Percentiles rank a stretch among this genome's conserved stretches.
Evolutionary conservation across 148 eudicot genomes (phyloP).

Genomic region (Rhododendron molle): DNA sequence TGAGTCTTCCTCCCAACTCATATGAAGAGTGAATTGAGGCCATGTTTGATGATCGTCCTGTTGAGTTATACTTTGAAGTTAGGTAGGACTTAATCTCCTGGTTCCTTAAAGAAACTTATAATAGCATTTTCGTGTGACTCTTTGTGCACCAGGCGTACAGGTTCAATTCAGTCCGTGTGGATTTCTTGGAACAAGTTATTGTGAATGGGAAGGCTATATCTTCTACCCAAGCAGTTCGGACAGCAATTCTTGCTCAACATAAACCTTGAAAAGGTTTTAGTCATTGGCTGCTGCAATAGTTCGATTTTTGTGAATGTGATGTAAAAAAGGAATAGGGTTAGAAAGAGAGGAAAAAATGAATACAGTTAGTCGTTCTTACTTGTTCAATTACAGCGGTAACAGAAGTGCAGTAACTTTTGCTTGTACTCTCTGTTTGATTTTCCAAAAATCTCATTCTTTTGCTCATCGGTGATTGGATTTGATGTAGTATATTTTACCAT

Average conservation of each 20-base stretch:
- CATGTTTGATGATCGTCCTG: not conserved
- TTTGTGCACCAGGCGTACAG: constrained; percentile 42
- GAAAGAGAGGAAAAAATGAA: not conserved
- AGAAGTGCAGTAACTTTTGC: not conserved
- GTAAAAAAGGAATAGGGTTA: constrained; percentile 1
- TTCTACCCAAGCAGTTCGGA: constrained; percentile 36
- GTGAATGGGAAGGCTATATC: constrained; percentile 75
- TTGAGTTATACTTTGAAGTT: not conserved
- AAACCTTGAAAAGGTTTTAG: constrained; percentile 38
- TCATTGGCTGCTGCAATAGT: not conserved
- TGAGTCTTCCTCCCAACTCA: not conserved
- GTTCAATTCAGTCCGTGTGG: constrained; percentile 81
- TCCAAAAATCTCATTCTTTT: not conserved
- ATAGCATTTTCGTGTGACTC: constrained; percentile 4
- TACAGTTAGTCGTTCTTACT: not conserved
- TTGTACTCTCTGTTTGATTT: not conserved
- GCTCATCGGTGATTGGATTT: not conserved
- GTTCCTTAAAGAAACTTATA: not conserved
- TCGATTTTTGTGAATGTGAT: constrained; percentile 4
- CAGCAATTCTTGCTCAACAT: constrained; percentile 73
- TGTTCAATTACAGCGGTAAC: not conserved
- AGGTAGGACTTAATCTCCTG: not conserved
- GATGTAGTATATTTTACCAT: not conserved
- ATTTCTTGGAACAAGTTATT: constrained; percentile 73
- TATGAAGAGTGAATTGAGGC: not conserved